A percentile compares a stretch with the other conserved stretches of the same genome.
Evolutionary conservation across 2,329 filamentous ascomycete genomes (phyloP).

Genomic region (Epichloe coenophiala): DNA sequence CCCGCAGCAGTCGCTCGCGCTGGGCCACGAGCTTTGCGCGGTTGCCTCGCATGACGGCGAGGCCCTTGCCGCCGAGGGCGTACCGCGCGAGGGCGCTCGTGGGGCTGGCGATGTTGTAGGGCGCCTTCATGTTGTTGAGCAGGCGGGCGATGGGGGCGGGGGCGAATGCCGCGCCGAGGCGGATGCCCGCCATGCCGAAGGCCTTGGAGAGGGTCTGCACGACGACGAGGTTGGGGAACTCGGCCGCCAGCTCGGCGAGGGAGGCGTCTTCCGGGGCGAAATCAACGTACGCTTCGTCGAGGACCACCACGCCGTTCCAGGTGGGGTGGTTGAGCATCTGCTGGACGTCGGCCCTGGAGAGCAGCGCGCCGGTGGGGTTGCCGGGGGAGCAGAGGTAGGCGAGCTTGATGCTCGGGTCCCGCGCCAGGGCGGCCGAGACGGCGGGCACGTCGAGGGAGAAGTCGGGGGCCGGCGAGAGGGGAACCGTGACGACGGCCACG

Average conservation of each 20-base stretch:
- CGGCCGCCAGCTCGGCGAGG: conserved; percentile 79
- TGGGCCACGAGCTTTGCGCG: conserved; percentile 58
- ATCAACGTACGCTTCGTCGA: conserved; percentile 95
- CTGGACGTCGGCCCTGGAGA: conserved; percentile 62
- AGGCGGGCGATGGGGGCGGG: conserved; percentile 60
- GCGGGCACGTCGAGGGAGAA: conserved; percentile 64
- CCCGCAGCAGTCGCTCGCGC: conserved; percentile 58
- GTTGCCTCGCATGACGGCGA: conserved; percentile 61
- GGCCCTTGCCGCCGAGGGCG: conserved; percentile 53
- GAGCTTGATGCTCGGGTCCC: conserved; percentile 58
- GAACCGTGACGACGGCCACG: conserved; percentile 73
- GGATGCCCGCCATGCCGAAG: conserved; percentile 88
- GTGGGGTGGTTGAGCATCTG: conserved; percentile 68
- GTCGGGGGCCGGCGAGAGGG: conserved; percentile 54
- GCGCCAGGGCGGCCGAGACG: conserved; percentile 51
- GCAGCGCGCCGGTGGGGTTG: conserved; percentile 75
- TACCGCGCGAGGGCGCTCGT: conserved; percentile 69
- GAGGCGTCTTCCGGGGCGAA: conserved; percentile 68
- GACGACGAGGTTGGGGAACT: conserved; percentile 91
- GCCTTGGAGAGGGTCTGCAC: conserved; percentile 99
- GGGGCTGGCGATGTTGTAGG: conserved; percentile 87
- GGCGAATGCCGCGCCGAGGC: conserved; percentile 76
- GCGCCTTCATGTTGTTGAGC: conserved; percentile 86
- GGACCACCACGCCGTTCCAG: conserved; percentile 88
- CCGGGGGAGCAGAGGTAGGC: conserved; percentile 90